Percentiles rank a stretch among this genome's conserved stretches.
Evolutionary conservation across 202 grass and related monocot species (phyloP).

Genomic region (Musa balbisiana): DNA sequence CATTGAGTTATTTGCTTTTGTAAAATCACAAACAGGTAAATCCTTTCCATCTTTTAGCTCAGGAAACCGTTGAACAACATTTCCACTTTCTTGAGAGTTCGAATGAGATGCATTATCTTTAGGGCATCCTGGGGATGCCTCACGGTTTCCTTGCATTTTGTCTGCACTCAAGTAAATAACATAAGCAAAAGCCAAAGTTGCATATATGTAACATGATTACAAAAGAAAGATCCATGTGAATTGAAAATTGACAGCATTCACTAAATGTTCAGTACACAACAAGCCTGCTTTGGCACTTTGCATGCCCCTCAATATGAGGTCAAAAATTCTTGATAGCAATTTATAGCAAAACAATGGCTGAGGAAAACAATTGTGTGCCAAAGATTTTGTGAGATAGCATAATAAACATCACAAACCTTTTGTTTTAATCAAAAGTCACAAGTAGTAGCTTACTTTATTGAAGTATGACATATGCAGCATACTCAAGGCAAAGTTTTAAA

Average conservation of each 20-base stretch:
- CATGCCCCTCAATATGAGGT: no score
- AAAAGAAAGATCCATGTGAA: background rate
- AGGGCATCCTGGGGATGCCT: constrained; percentile 55
- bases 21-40: constrained; percentile 19
- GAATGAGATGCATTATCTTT: constrained; percentile 34
- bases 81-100: constrained; percentile 45
- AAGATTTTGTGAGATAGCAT: no score
- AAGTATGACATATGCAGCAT: no score
- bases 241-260: background rate
- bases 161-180: constrained; percentile 43
- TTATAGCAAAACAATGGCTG: no score
- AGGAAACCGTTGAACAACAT: constrained; percentile 44
- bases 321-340: no score
- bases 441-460: no score
- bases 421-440: no score
- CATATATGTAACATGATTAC: constrained; percentile 18
- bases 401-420: no score
- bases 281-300: background rate
- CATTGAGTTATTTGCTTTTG: constrained; percentile 28
- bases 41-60: constrained; percentile 42
- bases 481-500: no score
- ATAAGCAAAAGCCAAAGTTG: constrained; percentile 35
- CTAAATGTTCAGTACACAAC: background rate
- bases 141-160: constrained; percentile 71
- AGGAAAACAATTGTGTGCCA: no score